phyloP scores from a whole-genome alignment of 331 rosid genomes.

The Pyracantha coccinea region DNA sequence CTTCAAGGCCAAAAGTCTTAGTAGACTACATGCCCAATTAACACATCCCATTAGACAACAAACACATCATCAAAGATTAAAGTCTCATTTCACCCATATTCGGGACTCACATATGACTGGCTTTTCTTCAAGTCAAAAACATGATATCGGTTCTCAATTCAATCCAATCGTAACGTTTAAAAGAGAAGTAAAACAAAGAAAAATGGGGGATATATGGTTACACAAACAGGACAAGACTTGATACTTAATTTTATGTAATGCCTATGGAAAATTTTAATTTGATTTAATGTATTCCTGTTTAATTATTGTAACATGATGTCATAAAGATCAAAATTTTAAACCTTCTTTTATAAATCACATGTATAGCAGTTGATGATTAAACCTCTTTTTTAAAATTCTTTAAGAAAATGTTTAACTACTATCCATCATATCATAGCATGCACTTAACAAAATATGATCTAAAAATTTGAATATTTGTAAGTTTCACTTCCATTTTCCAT shows the following conservation, averaged over 20 bases:
- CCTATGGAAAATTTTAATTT: no score
- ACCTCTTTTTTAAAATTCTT: no score
- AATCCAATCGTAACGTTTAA: not conserved
- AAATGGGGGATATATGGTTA: not conserved
- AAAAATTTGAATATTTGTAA: no score
- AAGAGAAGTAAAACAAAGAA: not conserved
- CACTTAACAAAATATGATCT: no score
- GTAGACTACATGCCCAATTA: no score
- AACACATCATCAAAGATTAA: not conserved
- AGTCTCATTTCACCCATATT: not conserved
- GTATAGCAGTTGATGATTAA: no score
- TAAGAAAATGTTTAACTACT: no score
- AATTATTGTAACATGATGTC: no score
- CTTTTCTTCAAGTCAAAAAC: not conserved
- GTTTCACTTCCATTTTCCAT: no score
- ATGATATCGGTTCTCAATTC: not conserved
- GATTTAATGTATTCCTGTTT: not conserved
- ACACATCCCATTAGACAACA: not conserved
- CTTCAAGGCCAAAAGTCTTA: not conserved
- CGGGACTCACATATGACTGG: conserved; percentile 1
- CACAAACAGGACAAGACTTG: not conserved
- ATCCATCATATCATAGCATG: no score
- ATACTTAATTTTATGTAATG: not conserved
- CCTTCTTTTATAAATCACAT: no score
- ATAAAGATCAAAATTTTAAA: no score